These are phyloP conservation scores for Aphanomyces stellatus DNA, from an alignment of 352 stramenopile genomes.

Conservation along the genomic window DNA sequence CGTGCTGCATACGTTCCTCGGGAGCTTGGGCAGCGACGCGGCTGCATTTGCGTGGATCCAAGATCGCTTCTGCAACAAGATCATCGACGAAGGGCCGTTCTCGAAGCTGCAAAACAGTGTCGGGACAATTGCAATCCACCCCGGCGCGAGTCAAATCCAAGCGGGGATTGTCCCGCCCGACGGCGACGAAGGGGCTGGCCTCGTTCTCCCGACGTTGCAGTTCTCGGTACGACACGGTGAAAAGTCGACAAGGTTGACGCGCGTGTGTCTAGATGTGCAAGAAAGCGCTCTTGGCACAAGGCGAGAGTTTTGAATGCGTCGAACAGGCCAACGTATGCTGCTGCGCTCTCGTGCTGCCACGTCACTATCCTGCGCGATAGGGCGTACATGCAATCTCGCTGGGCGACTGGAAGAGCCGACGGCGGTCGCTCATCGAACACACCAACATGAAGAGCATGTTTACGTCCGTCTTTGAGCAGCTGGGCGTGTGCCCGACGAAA, in stretches of 20 bases:
- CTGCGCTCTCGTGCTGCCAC: neutral
- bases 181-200: neutral
- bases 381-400: neutral
- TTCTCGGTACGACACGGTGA: constrained; percentile 1
- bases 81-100: constrained; percentile 9
- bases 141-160: neutral
- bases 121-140: neutral
- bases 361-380: neutral
- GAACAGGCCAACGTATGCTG: neutral
- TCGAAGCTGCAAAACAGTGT: constrained; percentile 4
- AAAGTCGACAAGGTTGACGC: neutral
- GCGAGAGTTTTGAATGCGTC: neutral
- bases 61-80: neutral
- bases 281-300: too few relatives aligned
- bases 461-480: neutral
- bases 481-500: neutral
- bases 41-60: constrained; percentile 2
- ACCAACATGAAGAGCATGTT: neutral
- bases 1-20: neutral
- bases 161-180: neutral
- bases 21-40: neutral
- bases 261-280: neutral
- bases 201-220: neutral
- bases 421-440: neutral
- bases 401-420: neutral